Conservation (phyloP, 306 rosid species). For the Alnus glutinosa region DNA sequence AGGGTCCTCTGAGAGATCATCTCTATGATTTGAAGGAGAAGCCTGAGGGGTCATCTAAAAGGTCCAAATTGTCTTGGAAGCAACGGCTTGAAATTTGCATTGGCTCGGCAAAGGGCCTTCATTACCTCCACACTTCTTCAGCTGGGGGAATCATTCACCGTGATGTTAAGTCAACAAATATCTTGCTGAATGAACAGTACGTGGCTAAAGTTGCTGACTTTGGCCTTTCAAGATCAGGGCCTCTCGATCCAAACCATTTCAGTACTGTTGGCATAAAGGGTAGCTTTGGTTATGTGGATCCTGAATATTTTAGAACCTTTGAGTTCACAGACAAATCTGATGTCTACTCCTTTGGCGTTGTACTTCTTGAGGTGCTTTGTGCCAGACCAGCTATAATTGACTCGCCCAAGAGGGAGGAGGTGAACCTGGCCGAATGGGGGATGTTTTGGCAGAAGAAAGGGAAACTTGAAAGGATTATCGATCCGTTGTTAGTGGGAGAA, state of each 20-base stretch:
- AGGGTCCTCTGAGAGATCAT: conserved; percentile 49
- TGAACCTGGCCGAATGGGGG: conserved; percentile 58
- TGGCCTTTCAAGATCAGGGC: conserved; percentile 58
- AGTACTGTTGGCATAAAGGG: conserved; percentile 45
- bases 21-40: conserved; percentile 27
- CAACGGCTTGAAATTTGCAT: conserved; percentile 59
- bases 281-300: conserved; percentile 61
- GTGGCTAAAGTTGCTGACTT: conserved; percentile 65
- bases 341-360: conserved; percentile 61
- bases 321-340: conserved; percentile 63
- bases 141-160: conserved; percentile 57
- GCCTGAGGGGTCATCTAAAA: background rate
- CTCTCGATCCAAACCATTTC: conserved; percentile 40
- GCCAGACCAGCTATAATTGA: conserved; percentile 46
- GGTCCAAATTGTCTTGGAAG: conserved; percentile 43
- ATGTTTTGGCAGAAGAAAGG: conserved; percentile 43
- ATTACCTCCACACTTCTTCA: conserved; percentile 57
- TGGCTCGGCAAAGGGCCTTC: conserved; percentile 54
- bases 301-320: conserved; percentile 47
- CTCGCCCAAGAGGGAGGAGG: conserved; percentile 38
- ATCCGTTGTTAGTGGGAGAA: conserved; percentile 39
- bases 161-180: conserved; percentile 57
- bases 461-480: conserved; percentile 36
- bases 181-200: conserved; percentile 48
- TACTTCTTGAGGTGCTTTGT: conserved; percentile 55